A percentile compares a stretch with the other conserved stretches of the same genome.
Conservation (phyloP, 2,329 filamentous ascomycete species). For the Cytospora paraplurivora region DNA sequence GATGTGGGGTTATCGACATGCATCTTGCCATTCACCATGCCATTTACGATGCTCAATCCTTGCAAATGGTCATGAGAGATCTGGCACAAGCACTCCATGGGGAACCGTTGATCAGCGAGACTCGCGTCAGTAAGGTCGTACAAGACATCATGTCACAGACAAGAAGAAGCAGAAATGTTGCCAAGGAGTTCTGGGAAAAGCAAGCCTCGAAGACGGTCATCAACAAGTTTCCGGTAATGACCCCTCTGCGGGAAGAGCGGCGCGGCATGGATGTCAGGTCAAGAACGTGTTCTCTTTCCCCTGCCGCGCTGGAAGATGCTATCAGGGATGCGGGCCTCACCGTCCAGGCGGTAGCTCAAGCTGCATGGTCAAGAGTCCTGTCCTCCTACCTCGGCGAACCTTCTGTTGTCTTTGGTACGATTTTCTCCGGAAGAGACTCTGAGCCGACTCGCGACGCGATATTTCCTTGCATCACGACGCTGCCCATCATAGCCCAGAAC, state of each 20-base stretch:
- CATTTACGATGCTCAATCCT: constrained; percentile 79
- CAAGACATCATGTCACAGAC: constrained; percentile 45
- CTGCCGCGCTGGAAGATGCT: constrained; percentile 53
- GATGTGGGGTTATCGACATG: constrained; percentile 36
- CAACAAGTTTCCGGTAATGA: constrained; percentile 76
- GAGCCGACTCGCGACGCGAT: constrained; percentile 60
- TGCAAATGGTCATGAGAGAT: constrained; percentile 65
- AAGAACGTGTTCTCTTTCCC: constrained; percentile 42
- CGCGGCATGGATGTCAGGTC: constrained; percentile 40
- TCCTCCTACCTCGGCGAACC: constrained; percentile 75
- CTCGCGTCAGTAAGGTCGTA: constrained; percentile 36
- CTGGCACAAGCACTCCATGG: constrained; percentile 48
- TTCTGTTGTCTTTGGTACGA: constrained; percentile 75
- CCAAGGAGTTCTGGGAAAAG: constrained; percentile 64
- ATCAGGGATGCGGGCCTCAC: constrained; percentile 66
- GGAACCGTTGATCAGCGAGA: constrained; percentile 32
- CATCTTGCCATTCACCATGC: constrained; percentile 71
- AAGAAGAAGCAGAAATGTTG: constrained; percentile 34
- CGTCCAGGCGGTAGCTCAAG: constrained; percentile 74
- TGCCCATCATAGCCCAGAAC: constrained; percentile 69
- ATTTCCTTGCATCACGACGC: constrained; percentile 81
- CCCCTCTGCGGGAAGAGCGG: constrained; percentile 56
- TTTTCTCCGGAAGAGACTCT: constrained; percentile 72
- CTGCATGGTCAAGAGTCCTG: constrained; percentile 75
- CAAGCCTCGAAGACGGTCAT: constrained; percentile 56